Conservation (phyloP, 1,139 yeast species). For the Pichia sp. region DNA sequence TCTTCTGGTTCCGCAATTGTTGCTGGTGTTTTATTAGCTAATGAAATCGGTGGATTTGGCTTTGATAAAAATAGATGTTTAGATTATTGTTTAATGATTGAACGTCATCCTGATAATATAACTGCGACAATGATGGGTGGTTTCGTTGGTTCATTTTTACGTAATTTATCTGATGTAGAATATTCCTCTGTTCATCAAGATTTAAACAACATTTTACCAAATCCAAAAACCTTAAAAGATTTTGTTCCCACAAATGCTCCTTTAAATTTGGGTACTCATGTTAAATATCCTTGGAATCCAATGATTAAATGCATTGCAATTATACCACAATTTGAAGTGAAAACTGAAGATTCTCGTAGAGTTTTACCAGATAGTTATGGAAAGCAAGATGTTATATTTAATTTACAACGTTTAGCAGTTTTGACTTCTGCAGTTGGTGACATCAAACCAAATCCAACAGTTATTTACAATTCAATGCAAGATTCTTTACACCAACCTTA, state of each 20-base stretch:
- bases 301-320: constrained; percentile 82
- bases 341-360: constrained; percentile 85
- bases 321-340: constrained; percentile 89
- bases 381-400: constrained; percentile 81
- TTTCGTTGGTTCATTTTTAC: constrained; percentile 87
- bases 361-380: constrained; percentile 79
- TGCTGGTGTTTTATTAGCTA: constrained; percentile 91
- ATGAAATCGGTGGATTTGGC: constrained; percentile 68
- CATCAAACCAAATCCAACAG: constrained; percentile 70
- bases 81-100: constrained; percentile 94
- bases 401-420: constrained; percentile 71
- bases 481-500: constrained; percentile 95
- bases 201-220: constrained; percentile 75
- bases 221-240: constrained; percentile 25
- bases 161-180: constrained; percentile 70
- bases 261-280: constrained; percentile 78
- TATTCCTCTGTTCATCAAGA: constrained; percentile 74
- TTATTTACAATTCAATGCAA: constrained; percentile 93
- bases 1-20: constrained; percentile 99
- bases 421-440: constrained; percentile 78
- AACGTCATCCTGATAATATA: constrained; percentile 96
- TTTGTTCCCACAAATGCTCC: constrained; percentile 78
- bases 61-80: constrained; percentile 75
- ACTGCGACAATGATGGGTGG: constrained; percentile 99
- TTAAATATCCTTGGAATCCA: constrained; percentile 76